phyloP scores from a whole-genome alignment of 768 basidiomycete species.

The Rhodosporidiobolus odoratus region DNA sequence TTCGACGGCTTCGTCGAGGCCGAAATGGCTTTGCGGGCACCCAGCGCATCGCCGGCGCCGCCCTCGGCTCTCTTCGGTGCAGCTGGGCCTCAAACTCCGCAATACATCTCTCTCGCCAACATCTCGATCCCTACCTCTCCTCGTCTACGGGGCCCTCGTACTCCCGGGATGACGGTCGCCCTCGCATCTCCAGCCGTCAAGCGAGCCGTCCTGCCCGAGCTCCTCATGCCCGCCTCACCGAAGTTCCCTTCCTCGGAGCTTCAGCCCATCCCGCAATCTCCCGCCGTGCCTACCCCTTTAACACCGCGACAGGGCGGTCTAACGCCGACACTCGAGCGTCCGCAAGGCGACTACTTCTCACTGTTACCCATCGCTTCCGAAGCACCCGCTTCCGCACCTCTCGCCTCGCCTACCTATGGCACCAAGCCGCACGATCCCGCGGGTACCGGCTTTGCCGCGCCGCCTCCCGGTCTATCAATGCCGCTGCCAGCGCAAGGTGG shows the following conservation, averaged over 20 bases:
- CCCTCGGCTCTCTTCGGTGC: conserved; percentile 26
- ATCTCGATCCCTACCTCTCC: neutral
- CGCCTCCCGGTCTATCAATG: conserved; percentile 51
- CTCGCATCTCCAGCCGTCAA: conserved; percentile 63
- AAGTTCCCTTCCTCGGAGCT: conserved; percentile 15
- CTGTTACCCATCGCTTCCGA: conserved; percentile 10
- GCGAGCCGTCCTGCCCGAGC: conserved; percentile 24
- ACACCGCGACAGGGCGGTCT: conserved; percentile 10
- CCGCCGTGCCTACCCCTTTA: neutral
- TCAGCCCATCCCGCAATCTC: conserved; percentile 26
- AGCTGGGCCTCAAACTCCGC: neutral
- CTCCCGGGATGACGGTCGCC: conserved; percentile 48
- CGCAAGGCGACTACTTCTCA: conserved; percentile 35
- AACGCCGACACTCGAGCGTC: conserved; percentile 29
- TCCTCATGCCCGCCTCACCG: conserved; percentile 14
- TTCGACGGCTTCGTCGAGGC: conserved; percentile 41
- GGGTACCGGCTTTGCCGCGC: conserved; percentile 40
- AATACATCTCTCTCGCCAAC: conserved; percentile 14
- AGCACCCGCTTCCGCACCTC: neutral
- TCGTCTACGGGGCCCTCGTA: conserved; percentile 19
- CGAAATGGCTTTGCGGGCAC: conserved; percentile 25
- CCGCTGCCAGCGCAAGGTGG: conserved; percentile 44
- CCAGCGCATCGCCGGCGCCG: neutral
- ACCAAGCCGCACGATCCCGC: conserved; percentile 1
- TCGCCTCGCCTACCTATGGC: neutral